A percentile compares a stretch with the other conserved stretches of the same genome.
Evolutionary conservation across 169 alveolate species (phyloP).

Genomic region (Plasmodium ovale): DNA sequence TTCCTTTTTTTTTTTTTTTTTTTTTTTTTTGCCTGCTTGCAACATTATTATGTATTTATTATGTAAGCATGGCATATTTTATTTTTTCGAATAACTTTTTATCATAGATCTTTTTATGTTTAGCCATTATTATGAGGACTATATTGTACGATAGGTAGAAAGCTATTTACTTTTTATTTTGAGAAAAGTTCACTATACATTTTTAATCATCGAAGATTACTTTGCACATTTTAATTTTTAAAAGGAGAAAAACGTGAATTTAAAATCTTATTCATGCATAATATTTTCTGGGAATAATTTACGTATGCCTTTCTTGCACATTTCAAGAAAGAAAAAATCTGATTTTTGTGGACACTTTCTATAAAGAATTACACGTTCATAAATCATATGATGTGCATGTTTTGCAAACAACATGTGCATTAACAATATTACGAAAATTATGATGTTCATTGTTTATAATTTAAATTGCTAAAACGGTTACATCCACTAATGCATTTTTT

Average conservation of each 20-base stretch:
- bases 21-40: background rate
- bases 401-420: too few species aligned
- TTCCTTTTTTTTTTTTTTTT: background rate
- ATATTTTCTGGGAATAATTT: background rate
- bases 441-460: too few species aligned
- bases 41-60: background rate
- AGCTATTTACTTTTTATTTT: background rate
- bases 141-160: too few species aligned
- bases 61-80: background rate
- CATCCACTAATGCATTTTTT: too few species aligned
- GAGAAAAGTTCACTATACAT: background rate
- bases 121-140: too few species aligned
- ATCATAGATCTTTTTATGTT: too few species aligned
- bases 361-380: too few species aligned
- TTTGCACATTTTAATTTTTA: background rate
- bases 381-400: too few species aligned
- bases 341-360: background rate
- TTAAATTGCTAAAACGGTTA: too few species aligned
- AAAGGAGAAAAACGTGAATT: constrained; percentile 2
- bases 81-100: background rate
- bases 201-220: background rate
- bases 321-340: background rate
- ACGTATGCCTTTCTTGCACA: background rate
- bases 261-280: background rate
- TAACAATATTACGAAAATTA: too few species aligned